Percentiles rank a stretch among this genome's conserved stretches.
phyloP scores from a whole-genome alignment of 176 grass and related monocot genomes.

The Cenchrus fungigraminus region DNA sequence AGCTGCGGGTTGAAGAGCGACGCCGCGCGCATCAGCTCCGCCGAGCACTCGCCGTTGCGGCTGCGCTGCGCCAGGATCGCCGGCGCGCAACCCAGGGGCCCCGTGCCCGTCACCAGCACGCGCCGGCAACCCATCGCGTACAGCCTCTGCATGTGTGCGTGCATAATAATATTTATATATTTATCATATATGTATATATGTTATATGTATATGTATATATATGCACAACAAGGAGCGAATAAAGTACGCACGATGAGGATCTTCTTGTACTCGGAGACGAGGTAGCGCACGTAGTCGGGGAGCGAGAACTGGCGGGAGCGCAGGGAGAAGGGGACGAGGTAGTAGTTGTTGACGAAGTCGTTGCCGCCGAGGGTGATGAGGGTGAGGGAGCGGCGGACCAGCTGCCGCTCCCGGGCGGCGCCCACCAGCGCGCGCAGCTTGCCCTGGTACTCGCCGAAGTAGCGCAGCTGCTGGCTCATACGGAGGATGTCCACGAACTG shows the following conservation, averaged over 20 bases:
- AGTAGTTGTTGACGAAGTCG: constrained; percentile 81
- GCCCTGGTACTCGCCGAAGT: constrained; percentile 69
- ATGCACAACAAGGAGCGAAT: too few relatives aligned
- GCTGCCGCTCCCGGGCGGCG: constrained; percentile 29
- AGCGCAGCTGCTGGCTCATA: constrained; percentile 56
- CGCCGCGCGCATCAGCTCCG: constrained; percentile 74
- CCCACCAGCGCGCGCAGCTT: constrained; percentile 54
- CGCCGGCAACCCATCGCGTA: constrained; percentile 61
- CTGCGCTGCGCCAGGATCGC: constrained; percentile 67
- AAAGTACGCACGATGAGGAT: constrained; percentile 38
- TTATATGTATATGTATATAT: neutral
- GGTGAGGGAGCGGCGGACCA: constrained; percentile 58
- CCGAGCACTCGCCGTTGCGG: constrained; percentile 53
- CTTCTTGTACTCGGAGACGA: constrained; percentile 73
- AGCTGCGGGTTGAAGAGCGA: constrained; percentile 89
- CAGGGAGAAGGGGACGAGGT: constrained; percentile 57
- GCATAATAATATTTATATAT: neutral
- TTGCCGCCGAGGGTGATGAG: constrained; percentile 73
- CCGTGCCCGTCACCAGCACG: constrained; percentile 89
- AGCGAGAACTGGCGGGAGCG: constrained; percentile 78
- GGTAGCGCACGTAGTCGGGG: constrained; percentile 69
- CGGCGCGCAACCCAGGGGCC: constrained; percentile 88
- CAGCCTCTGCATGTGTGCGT: constrained; percentile 50
- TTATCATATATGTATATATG: neutral
- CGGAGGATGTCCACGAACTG: constrained; percentile 83